Evolutionary conservation across 2,329 filamentous ascomycete genomes (phyloP), one percentile per base, ranked within the genome.

Genomic region (Cladophialophora chaetospira): DNA sequence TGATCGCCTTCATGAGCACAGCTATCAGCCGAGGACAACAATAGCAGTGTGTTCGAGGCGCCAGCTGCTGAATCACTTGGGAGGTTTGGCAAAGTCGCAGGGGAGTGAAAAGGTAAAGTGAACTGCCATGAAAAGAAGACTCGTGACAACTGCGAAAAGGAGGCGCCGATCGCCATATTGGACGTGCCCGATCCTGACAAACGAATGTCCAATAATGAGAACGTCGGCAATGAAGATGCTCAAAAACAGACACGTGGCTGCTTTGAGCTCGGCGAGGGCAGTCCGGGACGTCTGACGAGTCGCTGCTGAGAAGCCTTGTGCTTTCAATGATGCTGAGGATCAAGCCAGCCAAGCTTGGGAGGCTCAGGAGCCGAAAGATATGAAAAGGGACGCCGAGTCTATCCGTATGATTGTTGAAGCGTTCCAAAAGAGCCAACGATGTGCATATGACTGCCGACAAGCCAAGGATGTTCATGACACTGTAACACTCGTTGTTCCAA

Each of bases 1-100:
- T 72, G 5, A 74, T 64, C 35, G 82, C 73, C 67, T 84, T 81
- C 70, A 79, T 77, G 21, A 82, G 56, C 5, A 81, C 69, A 4
- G 75, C 71, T 73, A 82, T 77, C 36, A 75, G 73, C 81, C 66
- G 13, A 73, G 58, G 19, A 80, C 69, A 1, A 72, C 72, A 25
- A 70, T 58, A 35, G 70, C 71, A 11, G 77, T 75, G 26, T 58
- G 35, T n/a, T 58, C 53, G 15, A 45, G 23, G 25, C 64, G 70
- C 21, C 76, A 62, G 19, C 72, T 63, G 57, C 71, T 79, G 68
- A 83, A 83, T 19, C 63, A 60, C 21, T 46, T 64, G 3, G 68
- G 64, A 47, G 75, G 69, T 25, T 70, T 58, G 19, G 71, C 61
- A 66, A 80, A 82, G 15, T 71, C 71, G 4, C 70, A 68, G 35